These are phyloP conservation scores for Mortierella sp. DNA, from an alignment of 371 early-diverging fungal genomes.

Conservation along the genomic window DNA sequence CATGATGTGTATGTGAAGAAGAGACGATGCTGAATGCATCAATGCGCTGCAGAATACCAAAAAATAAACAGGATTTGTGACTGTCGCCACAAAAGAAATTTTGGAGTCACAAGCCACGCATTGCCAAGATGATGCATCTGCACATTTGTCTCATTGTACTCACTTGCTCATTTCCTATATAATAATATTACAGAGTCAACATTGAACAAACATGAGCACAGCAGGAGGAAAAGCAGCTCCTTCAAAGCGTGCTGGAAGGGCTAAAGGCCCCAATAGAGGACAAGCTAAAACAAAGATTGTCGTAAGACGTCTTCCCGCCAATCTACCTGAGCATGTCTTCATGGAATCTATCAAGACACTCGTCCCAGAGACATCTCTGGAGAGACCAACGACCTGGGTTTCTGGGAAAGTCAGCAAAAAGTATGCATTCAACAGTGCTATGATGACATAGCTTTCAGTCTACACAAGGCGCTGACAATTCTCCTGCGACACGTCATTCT, in stretches of 20 bases:
- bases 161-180: background rate
- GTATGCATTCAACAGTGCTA: conserved; percentile 51
- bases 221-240: conserved; percentile 23
- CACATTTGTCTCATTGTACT: background rate
- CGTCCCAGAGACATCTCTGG: conserved; percentile 63
- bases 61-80: conserved; percentile 11
- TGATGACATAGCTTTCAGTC: background rate
- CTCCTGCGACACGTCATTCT: background rate
- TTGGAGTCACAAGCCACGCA: conserved; percentile 4
- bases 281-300: conserved; percentile 75
- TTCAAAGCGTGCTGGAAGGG: conserved; percentile 29
- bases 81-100: background rate
- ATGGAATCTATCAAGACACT: conserved; percentile 71
- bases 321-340: conserved; percentile 80
- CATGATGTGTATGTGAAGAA: conserved; percentile 68
- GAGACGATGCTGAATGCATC: conserved; percentile 1
- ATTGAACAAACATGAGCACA: conserved; percentile 25
- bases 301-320: conserved; percentile 84
- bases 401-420: conserved; percentile 83
- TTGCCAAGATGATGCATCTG: background rate
- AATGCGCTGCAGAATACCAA: conserved; percentile 4
- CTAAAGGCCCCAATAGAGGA: conserved; percentile 38
- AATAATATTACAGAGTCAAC: background rate
- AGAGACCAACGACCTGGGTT: conserved; percentile 66
- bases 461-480: background rate